phyloP scores from a whole-genome alignment of 768 basidiomycete genomes.

The Mycena galericulata region DNA sequence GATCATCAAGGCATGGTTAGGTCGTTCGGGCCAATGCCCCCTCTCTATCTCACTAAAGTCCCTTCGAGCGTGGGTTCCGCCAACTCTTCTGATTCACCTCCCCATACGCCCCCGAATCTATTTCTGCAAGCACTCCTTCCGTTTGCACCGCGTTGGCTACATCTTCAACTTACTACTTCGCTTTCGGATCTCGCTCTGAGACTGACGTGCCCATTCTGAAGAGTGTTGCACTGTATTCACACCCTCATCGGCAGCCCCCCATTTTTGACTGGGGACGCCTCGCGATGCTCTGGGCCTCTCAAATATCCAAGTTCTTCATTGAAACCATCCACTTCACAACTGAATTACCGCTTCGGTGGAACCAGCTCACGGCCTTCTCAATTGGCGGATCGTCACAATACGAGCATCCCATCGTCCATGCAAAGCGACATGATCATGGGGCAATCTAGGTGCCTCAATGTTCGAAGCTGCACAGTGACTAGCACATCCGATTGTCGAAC shows the following conservation, averaged over 20 bases:
- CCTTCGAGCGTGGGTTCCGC: neutral
- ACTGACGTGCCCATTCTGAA: neutral
- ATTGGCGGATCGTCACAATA: neutral
- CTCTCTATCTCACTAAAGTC: neutral
- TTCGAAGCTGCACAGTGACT: neutral
- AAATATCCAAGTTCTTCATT: neutral
- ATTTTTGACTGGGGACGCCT: neutral
- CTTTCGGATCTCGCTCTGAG: neutral
- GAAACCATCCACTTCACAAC: neutral
- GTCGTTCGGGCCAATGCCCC: neutral
- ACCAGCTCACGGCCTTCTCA: neutral
- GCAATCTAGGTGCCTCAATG: neutral
- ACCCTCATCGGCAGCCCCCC: too few relatives aligned
- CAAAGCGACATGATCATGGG: neutral
- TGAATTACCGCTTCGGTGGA: neutral
- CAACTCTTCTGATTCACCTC: neutral
- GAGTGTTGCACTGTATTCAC: neutral
- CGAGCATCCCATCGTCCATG: too few relatives aligned
- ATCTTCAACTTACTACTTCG: neutral
- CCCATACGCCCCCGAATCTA: neutral
- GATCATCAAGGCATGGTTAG: neutral
- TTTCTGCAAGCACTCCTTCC: neutral
- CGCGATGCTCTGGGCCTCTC: neutral
- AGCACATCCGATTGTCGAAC: neutral
- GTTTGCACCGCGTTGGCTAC: constrained; percentile 11